Conservation (phyloP, 148 eudicot species). For the Agrostemma githago region DNA sequence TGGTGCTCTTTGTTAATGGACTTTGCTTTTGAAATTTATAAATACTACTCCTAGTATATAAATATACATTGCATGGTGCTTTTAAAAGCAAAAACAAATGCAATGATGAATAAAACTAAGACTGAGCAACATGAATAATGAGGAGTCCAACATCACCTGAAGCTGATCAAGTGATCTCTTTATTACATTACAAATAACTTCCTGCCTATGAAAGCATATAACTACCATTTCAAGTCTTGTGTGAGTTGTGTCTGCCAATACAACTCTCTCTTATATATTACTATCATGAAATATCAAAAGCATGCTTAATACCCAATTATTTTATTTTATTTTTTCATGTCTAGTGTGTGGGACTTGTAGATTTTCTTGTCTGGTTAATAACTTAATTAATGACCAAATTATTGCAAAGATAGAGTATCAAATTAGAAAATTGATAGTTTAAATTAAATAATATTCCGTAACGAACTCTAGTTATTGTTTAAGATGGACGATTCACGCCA, state of each 20-base stretch:
- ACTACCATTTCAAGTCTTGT: slow-evolving; percentile 21
- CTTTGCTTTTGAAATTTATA: slow-evolving; percentile 17
- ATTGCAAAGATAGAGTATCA: not conserved
- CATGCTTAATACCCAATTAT: slow-evolving; percentile 34
- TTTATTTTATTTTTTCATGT: slow-evolving; percentile 19
- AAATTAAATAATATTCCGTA: no score
- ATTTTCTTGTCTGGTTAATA: slow-evolving; percentile 20
- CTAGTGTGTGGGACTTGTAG: slow-evolving; percentile 20
- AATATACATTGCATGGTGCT: slow-evolving; percentile 21
- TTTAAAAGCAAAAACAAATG: slow-evolving; percentile 16
- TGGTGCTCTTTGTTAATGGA: slow-evolving; percentile 25
- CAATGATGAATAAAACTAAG: slow-evolving; percentile 21
- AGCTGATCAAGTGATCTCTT: slow-evolving; percentile 9
- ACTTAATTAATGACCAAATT: not conserved
- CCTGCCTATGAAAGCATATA: slow-evolving; percentile 20
- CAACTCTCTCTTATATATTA: slow-evolving; percentile 10
- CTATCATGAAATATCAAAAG: slow-evolving; percentile 16
- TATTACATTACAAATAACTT: not conserved
- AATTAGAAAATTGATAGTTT: no score
- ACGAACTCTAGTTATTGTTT: no score
- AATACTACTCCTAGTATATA: no score
- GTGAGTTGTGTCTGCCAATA: slow-evolving; percentile 31
- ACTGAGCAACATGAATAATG: slow-evolving; percentile 31
- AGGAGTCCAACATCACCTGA: slow-evolving; percentile 13
- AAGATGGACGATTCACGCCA: no score